A percentile compares a stretch with the other conserved stretches of the same genome.
Evolutionary conservation across 805 yeast genomes (phyloP).

Genomic region (Kazachstania taianensis): DNA sequence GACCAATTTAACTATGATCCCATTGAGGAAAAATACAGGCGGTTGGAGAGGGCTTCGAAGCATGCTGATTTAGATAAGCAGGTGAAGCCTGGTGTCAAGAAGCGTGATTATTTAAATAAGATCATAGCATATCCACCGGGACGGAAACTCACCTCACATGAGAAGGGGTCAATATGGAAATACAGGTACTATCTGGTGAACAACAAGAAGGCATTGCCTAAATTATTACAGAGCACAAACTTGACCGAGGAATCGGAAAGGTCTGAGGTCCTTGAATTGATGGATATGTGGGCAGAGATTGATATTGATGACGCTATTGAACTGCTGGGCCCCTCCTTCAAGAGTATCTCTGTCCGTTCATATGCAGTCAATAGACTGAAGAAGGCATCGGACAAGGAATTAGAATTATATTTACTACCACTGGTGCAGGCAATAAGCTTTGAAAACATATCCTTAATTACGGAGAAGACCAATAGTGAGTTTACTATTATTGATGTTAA

Average conservation of each 20-base stretch:
- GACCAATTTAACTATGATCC: conserved; percentile 66
- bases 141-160: conserved; percentile 68
- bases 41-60: conserved; percentile 74
- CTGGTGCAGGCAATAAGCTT: conserved; percentile 85
- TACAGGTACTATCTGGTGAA: conserved; percentile 73
- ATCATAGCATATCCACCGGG: conserved; percentile 77
- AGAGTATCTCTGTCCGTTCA: conserved; percentile 61
- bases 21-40: conserved; percentile 77
- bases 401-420: conserved; percentile 75
- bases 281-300: conserved; percentile 63
- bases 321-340: conserved; percentile 67
- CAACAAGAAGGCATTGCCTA: conserved; percentile 59
- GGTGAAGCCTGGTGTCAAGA: conserved; percentile 76
- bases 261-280: conserved; percentile 62
- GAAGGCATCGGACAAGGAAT: conserved; percentile 68
- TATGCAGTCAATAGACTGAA: conserved; percentile 81
- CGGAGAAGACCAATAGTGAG: conserved; percentile 27
- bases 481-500: conserved; percentile 32
- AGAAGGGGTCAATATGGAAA: conserved; percentile 83
- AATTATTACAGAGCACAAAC: conserved; percentile 76
- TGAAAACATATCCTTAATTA: conserved; percentile 36
- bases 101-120: conserved; percentile 59
- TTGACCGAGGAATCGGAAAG: conserved; percentile 82
- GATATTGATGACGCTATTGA: conserved; percentile 83
- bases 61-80: conserved; percentile 71